Evolutionary conservation across 2,329 filamentous ascomycete genomes (phyloP).

Genomic region (Orbilia oligospora): DNA sequence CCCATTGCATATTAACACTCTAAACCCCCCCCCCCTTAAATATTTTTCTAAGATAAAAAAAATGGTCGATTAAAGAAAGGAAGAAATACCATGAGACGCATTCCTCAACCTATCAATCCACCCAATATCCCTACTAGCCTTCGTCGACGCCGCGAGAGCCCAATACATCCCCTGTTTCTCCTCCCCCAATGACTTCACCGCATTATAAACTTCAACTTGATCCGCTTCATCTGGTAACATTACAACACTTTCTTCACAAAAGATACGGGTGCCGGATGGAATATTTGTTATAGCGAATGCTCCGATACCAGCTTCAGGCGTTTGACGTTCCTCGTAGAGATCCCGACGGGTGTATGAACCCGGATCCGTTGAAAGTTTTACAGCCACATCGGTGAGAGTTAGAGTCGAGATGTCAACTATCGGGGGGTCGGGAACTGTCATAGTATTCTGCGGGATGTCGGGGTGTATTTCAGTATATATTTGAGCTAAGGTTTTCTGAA

Average conservation of each 20-base stretch:
- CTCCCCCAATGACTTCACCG: slow-evolving; percentile 5
- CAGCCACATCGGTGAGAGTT: neutral
- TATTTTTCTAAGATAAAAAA: too few relatives aligned
- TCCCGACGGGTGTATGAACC: slow-evolving; percentile 39
- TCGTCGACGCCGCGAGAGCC: slow-evolving; percentile 50
- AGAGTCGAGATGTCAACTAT: slow-evolving; percentile 21
- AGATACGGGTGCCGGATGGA: slow-evolving; percentile 45
- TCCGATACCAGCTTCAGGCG: slow-evolving; percentile 34
- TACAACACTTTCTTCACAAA: slow-evolving; percentile 50
- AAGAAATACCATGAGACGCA: slow-evolving; percentile 29
- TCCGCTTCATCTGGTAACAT: slow-evolving; percentile 45
- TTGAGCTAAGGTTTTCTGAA: neutral
- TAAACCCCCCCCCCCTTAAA: neutral
- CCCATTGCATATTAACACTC: neutral
- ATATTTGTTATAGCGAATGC: slow-evolving; percentile 36
- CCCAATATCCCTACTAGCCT: slow-evolving; percentile 36
- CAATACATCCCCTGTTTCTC: slow-evolving; percentile 33
- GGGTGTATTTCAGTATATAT: neutral
- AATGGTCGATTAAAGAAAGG: too few relatives aligned
- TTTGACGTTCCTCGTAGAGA: slow-evolving; percentile 56
- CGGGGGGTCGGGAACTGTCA: slow-evolving; percentile 26
- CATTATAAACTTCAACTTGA: slow-evolving; percentile 37
- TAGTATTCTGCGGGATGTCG: neutral
- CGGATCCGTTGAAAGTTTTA: neutral
- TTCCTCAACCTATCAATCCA: slow-evolving; percentile 41